Base-by-base conservation (phyloP, 192 early-diverging fungal genomes). In the Coemansia sp. region DNA sequence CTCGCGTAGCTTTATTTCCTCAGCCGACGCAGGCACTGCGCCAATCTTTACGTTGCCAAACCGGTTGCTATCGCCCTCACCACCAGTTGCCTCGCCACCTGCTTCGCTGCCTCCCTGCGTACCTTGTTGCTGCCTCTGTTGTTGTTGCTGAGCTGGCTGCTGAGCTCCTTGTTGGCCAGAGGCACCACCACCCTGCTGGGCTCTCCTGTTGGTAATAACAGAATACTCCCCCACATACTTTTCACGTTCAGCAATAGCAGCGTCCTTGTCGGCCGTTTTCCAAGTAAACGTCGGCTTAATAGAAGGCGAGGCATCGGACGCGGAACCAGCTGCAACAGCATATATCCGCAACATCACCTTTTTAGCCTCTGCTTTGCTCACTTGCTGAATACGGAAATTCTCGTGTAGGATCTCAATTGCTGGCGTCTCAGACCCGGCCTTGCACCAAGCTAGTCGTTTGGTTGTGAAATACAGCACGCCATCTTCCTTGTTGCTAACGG, bases 1-100 rank as follows among this genome's bases (percentile, higher is more conserved):
- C 43, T 85, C 77, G 37, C 92, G 83, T 6, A 84, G 65, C 60
- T 84, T 81, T 23, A 93, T 84, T 47, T 87, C 89, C 19, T 94
- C 90, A 10, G 67, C 83, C 5, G 86, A 66, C 1, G 84, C 77
- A 9, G 83, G 77, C 10, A 74, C 40, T 5, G 69, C 67, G 13
- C 84, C 78, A 10, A 76, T 70, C 13, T 74, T 84, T 23, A 85
- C 75, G 13, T 73, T 81, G 9, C 79, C 68, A 37, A 79, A 83
- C 18, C 77, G 64, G 63, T 57, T 67, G n/a, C 56, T 50, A 37
- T 62, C 76, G 3, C 26, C 26, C 58, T 70, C 9, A 42, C 32
- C 26, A 8, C 39, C 54, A 50, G 67, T 9, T 62, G 65, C 47
- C 57, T 59, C 56, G 54, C 44, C 39, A 40, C 65, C 2, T 62